Evolutionary conservation across 305 asterid species (phyloP).

Genomic region (Fraxinus velutina): DNA sequence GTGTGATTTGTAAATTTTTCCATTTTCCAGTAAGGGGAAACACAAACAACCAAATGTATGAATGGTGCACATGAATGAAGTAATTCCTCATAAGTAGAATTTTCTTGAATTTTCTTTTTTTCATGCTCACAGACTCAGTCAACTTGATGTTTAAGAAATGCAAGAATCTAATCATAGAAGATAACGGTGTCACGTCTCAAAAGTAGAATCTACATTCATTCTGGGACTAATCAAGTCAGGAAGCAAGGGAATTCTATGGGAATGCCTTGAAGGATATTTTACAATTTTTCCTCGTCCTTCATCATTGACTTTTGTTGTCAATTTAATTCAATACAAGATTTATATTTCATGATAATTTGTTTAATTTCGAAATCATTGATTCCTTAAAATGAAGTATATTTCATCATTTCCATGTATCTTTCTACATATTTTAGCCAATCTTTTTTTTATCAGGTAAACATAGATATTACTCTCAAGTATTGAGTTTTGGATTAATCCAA

Average conservation of each 20-base stretch:
- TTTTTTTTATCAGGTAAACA: background rate
- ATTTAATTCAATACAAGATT: background rate
- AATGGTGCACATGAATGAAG: background rate
- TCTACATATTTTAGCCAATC: background rate
- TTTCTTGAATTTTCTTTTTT: background rate
- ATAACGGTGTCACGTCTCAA: background rate
- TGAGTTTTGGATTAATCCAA: constrained; percentile 9
- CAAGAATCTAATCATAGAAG: background rate
- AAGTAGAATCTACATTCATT: background rate
- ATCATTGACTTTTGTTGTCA: background rate
- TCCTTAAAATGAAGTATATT: background rate
- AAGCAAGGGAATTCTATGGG: background rate
- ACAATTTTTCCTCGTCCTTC: background rate
- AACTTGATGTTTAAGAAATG: background rate
- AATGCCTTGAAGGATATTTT: background rate
- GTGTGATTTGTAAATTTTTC: background rate
- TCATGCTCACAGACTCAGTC: background rate
- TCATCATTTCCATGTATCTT: background rate
- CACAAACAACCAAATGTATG: background rate
- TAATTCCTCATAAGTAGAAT: background rate
- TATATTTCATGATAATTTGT: background rate
- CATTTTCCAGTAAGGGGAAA: background rate
- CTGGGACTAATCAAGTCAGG: background rate
- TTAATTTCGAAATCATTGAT: background rate
- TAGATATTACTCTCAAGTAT: background rate